Evolutionary conservation across 2,329 filamentous ascomycete species (phyloP), one percentile per base, ranked within the genome.

Genomic region (Lachnellula cervina): DNA sequence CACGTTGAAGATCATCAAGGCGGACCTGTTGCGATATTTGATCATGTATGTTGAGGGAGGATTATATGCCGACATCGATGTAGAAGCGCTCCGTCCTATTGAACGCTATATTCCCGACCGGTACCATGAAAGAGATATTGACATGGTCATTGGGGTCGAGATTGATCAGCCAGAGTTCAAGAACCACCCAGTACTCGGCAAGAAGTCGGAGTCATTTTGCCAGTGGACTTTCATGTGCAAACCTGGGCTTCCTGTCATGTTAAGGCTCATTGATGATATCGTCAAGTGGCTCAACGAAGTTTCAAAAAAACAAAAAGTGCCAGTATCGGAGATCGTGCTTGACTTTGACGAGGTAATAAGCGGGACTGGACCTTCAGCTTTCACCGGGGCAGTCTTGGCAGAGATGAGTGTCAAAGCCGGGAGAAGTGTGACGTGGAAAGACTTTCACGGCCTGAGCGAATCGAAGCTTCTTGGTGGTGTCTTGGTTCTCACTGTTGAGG

Each of bases 151-250:
- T 25, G 84, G 86, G 14, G 76, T 89, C 1, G 86, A 89, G 68
- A 86, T 89, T 55, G 86, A 89, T 65, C 80, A 88, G 69, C 86
- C 86, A 0, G 77, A 82, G 8, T 88, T 82, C 71, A 73, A 72
- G 17, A 71, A 82, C 49, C 86, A 89, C 66, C 77, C 81, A 1
- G 83, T 89, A 34, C 74, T 89, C 0, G 86, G 86, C 14, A 77
- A 77, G 49, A 89, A 89, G 70, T 88, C 81, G 38, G 75, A 77
- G 61, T 89, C 85, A 0, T 89, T 89, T 68, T 89, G 86, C 68
- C 86, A 89, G 66, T 89, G 86, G 86, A 89, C 86, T 0, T 87
- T 89, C 64, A 85, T 87, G 74, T 81, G 81, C 63, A 87, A 88
- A 66, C 84, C 86, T 0, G 74, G 77, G 17, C 78, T 84, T 25